These are phyloP conservation scores for Amoeboaphelidium occidentale DNA, from an alignment of 371 early-diverging fungal species.

Conservation along the genomic window DNA sequence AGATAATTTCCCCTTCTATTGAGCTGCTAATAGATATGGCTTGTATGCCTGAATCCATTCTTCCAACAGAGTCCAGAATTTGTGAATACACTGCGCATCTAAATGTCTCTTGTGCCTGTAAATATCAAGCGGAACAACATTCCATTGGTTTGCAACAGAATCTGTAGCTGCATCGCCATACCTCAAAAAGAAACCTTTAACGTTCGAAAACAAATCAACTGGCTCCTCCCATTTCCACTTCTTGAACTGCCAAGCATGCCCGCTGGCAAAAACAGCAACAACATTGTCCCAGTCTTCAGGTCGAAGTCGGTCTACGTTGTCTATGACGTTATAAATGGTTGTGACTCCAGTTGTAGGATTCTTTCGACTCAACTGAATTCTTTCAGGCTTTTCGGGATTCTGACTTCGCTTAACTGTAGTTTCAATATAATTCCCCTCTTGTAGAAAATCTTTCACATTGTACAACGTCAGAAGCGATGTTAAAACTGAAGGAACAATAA, in stretches of 20 bases:
- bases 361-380: not conserved
- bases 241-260: constrained; percentile 7
- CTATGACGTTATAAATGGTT: constrained; percentile 1
- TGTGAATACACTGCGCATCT: not conserved
- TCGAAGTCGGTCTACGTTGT: constrained; percentile 2
- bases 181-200: constrained; percentile 1
- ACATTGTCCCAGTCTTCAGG: constrained; percentile 8
- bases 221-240: constrained; percentile 5
- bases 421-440: not conserved
- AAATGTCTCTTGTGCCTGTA: not conserved
- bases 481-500: not conserved
- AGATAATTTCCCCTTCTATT: too few relatives aligned
- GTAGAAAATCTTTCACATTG: constrained; percentile 1
- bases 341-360: too few relatives aligned
- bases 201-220: not conserved
- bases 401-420: not conserved
- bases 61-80: not conserved
- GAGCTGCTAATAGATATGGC: not conserved
- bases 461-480: not conserved
- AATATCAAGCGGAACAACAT: not conserved
- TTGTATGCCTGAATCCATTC: not conserved
- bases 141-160: not conserved
- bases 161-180: not conserved
- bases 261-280: constrained; percentile 8
- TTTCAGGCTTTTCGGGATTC: not conserved